phyloP scores from a whole-genome alignment of 2,329 filamentous ascomycete genomes.

The Trichoderma aggressivum region DNA sequence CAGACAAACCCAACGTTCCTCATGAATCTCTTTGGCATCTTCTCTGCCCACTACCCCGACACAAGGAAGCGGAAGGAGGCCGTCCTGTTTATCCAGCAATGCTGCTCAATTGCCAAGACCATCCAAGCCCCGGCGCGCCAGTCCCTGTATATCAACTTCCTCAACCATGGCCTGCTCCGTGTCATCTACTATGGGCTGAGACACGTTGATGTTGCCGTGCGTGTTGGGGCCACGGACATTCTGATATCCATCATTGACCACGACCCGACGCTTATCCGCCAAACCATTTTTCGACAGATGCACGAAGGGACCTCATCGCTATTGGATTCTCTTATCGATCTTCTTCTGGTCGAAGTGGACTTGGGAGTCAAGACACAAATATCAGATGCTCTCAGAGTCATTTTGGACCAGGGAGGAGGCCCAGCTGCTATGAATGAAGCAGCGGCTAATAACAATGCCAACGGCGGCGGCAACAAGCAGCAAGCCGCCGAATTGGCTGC shows the following conservation, averaged over 20 bases:
- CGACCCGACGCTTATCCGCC: slow-evolving; percentile 89
- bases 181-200: slow-evolving; percentile 91
- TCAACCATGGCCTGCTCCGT: slow-evolving; percentile 78
- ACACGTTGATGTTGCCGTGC: slow-evolving; percentile 76
- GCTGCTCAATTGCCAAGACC: slow-evolving; percentile 90
- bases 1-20: slow-evolving; percentile 76
- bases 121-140: slow-evolving; percentile 79
- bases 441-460: slow-evolving; percentile 55
- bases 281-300: slow-evolving; percentile 88
- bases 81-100: slow-evolving; percentile 94
- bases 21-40: slow-evolving; percentile 83
- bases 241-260: slow-evolving; percentile 93
- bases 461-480: background rate
- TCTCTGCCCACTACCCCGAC: slow-evolving; percentile 62
- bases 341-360: slow-evolving; percentile 87
- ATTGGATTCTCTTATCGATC: slow-evolving; percentile 88
- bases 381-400: slow-evolving; percentile 89
- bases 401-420: slow-evolving; percentile 69
- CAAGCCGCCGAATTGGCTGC: slow-evolving; percentile 56
- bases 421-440: slow-evolving; percentile 49
- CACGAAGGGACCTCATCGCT: slow-evolving; percentile 80
- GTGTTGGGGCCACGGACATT: slow-evolving; percentile 91
- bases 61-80: slow-evolving; percentile 83
- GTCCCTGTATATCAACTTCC: slow-evolving; percentile 84
- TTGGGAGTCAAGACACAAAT: slow-evolving; percentile 94